Evolutionary conservation across 495 filamentous ascomycete species (phyloP), one percentile per base, ranked within the genome.

Genomic region (Aspergillus wentii): DNA sequence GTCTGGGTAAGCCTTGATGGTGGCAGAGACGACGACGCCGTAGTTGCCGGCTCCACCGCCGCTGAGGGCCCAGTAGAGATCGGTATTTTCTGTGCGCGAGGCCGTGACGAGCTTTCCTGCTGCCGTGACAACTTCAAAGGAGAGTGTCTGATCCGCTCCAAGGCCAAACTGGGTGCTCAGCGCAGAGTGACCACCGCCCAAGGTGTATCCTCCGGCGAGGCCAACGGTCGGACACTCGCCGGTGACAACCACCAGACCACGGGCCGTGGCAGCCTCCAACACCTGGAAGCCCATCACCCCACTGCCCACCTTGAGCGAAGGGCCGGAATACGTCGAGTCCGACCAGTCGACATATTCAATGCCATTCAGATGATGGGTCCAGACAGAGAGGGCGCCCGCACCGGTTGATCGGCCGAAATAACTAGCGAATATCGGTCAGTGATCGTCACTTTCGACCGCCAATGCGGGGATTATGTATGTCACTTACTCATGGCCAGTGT

Each of bases 141-240:
- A 57, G 17, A 76, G 52, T 3, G 75, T 68, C 2, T 70, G 75
- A 30, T 78, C 74, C 17, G 78, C 73, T 6, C 65, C 69, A 29
- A 82, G 62, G 16, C 78, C 78, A 28, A 74, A 59, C 2, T 59
- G 34, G 25, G 63, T 64, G 5, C 69, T 72, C 11, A 76, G 47
- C 0, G 74, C 69, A 0, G 75, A 72, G 40, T 80, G 75, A 11
- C 77, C 77, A n/a, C 76, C 76, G 14, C 73, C 74, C 36, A 75
- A 71, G 14, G 72, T 59, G 29, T 72, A 66, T 13, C 77, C 75
- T n/a, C 75, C 76, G n/a, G n/a, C n/a, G 0, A 58, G 43, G 4
- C 56, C 59, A 9, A 67, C 54, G 1, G 45, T 54, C 3, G 42
- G 28, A 15, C 56, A 54, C 20, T 53, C 42, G 6, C 58, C 57